phyloP scores from a whole-genome alignment of 768 basidiomycete genomes.

The Russula virescens region DNA sequence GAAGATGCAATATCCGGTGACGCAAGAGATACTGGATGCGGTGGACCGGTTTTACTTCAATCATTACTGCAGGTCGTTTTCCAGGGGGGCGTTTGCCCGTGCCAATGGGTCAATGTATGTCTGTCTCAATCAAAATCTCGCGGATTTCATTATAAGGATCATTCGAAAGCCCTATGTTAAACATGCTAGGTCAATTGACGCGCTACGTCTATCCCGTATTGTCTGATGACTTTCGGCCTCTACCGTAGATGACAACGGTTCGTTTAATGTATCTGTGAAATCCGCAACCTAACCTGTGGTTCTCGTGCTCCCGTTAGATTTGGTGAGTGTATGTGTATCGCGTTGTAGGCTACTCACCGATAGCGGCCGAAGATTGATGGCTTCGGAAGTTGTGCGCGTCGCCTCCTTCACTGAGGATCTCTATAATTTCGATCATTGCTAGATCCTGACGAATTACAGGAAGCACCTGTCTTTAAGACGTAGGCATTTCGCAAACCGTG shows the following conservation, averaged over 20 bases:
- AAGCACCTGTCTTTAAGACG: constrained; percentile 65
- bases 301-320: background rate
- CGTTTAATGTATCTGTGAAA: constrained; percentile 25
- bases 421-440: constrained; percentile 10
- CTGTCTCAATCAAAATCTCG: background rate
- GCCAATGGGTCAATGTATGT: constrained; percentile 88
- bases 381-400: constrained; percentile 69
- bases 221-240: constrained; percentile 4
- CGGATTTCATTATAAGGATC: background rate
- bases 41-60: constrained; percentile 89
- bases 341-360: background rate
- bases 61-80: constrained; percentile 83
- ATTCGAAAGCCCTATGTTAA: constrained; percentile 66
- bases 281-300: background rate
- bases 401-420: background rate
- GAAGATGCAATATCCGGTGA: constrained; percentile 56
- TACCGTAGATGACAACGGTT: constrained; percentile 70
- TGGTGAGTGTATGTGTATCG: constrained; percentile 5
- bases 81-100: constrained; percentile 82
- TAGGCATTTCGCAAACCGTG: constrained; percentile 31
- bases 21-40: constrained; percentile 63
- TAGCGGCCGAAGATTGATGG: constrained; percentile 56
- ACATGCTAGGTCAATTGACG: constrained; percentile 63
- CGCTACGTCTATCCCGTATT: constrained; percentile 1
- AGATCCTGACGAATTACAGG: constrained; percentile 81